phyloP scores from a whole-genome alignment of 768 basidiomycete species.

The Leucocoprinus birnbaumii region DNA sequence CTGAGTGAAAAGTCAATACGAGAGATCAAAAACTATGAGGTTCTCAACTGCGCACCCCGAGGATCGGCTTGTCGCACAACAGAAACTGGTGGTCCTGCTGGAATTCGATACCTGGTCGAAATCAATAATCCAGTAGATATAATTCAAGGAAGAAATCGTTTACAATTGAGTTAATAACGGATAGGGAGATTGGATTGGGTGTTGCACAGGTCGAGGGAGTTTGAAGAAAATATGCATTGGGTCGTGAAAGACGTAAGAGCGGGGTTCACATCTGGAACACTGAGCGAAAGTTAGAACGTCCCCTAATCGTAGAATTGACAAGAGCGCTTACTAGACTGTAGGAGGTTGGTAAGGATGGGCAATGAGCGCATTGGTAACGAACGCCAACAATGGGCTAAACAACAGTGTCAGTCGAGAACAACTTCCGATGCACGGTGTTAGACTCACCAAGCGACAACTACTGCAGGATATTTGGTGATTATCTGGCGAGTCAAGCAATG shows the following conservation, averaged over 20 bases:
- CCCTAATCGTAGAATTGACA: neutral
- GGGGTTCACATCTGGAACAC: slow-evolving; percentile 80
- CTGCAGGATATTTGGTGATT: slow-evolving; percentile 65
- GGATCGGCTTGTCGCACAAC: slow-evolving; percentile 41
- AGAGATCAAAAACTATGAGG: neutral
- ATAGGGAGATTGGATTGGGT: slow-evolving; percentile 42
- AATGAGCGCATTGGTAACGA: slow-evolving; percentile 89
- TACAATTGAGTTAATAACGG: slow-evolving; percentile 72
- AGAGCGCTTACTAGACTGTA: slow-evolving; percentile 69
- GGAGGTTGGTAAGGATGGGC: slow-evolving; percentile 66
- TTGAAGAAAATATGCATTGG: slow-evolving; percentile 88
- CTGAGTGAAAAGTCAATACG: slow-evolving; percentile 28
- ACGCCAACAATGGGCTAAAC: slow-evolving; percentile 68
- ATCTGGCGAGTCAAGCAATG: slow-evolving; percentile 28
- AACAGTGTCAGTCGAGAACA: no score
- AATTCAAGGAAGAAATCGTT: slow-evolving; percentile 18
- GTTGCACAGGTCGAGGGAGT: slow-evolving; percentile 74
- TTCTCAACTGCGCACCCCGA: slow-evolving; percentile 41
- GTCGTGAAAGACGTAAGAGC: slow-evolving; percentile 79
- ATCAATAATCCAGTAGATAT: slow-evolving; percentile 1
- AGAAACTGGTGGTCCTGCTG: slow-evolving; percentile 53
- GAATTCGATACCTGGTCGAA: slow-evolving; percentile 56
- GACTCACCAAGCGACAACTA: slow-evolving; percentile 53
- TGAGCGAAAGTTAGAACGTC: slow-evolving; percentile 24
- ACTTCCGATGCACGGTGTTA: neutral